phyloP scores from a whole-genome alignment of 2,329 filamentous ascomycete species.

The Cladosporium cucumerinum region DNA sequence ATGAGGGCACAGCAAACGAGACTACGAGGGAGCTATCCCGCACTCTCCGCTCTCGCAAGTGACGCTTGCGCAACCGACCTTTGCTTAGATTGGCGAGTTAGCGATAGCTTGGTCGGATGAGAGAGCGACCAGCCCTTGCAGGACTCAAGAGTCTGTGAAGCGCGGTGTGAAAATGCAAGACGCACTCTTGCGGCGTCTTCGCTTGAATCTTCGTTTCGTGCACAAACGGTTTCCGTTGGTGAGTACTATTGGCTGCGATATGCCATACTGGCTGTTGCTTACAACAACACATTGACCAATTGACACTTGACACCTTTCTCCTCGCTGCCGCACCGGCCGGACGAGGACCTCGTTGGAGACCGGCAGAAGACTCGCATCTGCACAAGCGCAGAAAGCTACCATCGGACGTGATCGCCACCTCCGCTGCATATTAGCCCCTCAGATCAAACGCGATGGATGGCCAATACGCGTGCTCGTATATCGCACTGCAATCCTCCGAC shows the following conservation, averaged over 20 bases:
- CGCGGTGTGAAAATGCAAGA: background rate
- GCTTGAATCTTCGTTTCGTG: background rate
- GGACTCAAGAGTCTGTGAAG: background rate
- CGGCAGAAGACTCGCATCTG: background rate
- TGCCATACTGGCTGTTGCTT: background rate
- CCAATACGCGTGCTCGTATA: background rate
- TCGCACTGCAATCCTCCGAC: background rate
- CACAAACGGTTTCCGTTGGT: background rate
- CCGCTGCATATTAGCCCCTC: background rate
- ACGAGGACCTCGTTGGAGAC: background rate
- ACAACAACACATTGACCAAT: background rate
- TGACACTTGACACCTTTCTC: background rate
- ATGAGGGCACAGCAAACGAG: background rate
- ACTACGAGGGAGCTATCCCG: background rate
- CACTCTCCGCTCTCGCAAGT: background rate
- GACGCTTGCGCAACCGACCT: constrained; percentile 1
- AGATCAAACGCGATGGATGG: background rate
- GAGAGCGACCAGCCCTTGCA: background rate
- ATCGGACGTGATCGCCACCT: background rate
- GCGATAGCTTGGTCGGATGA: background rate
- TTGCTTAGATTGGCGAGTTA: background rate
- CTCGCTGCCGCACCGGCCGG: background rate
- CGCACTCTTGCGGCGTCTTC: background rate
- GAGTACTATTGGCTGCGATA: background rate
- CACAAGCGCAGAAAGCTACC: background rate